These are phyloP conservation scores for Acanthamoeba healyi DNA, from an alignment of 208 protist species.

Conservation along the genomic window DNA sequence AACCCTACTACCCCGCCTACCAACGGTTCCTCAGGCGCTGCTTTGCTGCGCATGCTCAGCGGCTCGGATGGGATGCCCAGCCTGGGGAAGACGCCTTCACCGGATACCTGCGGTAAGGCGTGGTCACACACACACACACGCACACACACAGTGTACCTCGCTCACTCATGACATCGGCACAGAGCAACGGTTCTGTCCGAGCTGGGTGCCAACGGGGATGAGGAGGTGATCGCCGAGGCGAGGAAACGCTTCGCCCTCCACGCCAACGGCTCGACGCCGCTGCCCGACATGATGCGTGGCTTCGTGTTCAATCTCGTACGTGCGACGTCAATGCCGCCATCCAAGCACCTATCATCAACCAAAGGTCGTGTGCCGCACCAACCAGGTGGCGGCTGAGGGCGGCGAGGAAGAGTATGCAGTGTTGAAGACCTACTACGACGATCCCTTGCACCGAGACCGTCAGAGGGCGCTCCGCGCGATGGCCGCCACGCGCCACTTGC, in stretches of 20 bases:
- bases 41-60: background rate
- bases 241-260: background rate
- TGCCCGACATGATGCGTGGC: background rate
- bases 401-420: background rate
- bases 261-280: background rate
- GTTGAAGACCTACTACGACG: background rate
- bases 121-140: background rate
- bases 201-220: slow-evolving; percentile 1
- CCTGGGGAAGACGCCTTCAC: background rate
- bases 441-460: background rate
- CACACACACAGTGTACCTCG: background rate
- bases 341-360: no score
- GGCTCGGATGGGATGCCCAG: background rate
- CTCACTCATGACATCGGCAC: background rate
- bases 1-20: slow-evolving; percentile 8
- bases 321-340: background rate
- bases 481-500: background rate
- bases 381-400: background rate
- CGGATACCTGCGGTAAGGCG: background rate
- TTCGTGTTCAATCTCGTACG: background rate
- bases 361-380: background rate
- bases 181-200: background rate
- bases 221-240: slow-evolving; percentile 17
- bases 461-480: background rate
- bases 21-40: background rate